Evolutionary conservation across 2,329 filamentous ascomycete species (phyloP).

Genomic region (Cladophialophora carrionii): DNA sequence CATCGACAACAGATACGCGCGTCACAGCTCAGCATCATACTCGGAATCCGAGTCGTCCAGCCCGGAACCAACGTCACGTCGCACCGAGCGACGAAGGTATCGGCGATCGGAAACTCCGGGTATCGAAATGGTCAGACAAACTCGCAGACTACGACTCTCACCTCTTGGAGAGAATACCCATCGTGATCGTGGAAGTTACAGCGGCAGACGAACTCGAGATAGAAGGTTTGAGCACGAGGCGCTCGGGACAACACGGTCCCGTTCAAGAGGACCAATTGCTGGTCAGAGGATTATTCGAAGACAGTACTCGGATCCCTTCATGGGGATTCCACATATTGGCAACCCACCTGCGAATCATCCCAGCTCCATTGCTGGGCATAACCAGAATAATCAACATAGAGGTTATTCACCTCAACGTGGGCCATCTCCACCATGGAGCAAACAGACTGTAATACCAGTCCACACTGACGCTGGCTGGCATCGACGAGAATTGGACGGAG

Average conservation of each 20-base stretch:
- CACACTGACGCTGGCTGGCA: background rate
- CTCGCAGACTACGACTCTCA: slow-evolving; percentile 18
- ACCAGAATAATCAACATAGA: background rate
- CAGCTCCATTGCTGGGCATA: slow-evolving; percentile 8
- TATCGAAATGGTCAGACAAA: slow-evolving; percentile 7
- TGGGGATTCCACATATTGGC: slow-evolving; percentile 2
- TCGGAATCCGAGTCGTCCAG: slow-evolving; percentile 18
- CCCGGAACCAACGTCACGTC: slow-evolving; percentile 4
- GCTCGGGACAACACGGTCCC: background rate
- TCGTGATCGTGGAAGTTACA: background rate
- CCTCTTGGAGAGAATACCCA: slow-evolving; percentile 18
- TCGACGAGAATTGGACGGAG: background rate
- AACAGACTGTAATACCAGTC: background rate
- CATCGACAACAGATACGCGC: background rate
- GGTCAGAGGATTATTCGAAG: slow-evolving; percentile 16
- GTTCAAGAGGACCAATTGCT: slow-evolving; percentile 8
- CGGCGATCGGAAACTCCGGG: slow-evolving; percentile 8
- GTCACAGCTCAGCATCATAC: slow-evolving; percentile 8
- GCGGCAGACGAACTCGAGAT: slow-evolving; percentile 9
- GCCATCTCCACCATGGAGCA: background rate
- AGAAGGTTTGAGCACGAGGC: slow-evolving; percentile 17
- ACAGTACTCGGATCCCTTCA: slow-evolving; percentile 20
- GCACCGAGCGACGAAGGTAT: slow-evolving; percentile 6
- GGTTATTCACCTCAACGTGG: slow-evolving; percentile 28
- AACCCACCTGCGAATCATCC: slow-evolving; percentile 8